Base-by-base conservation (phyloP, 495 filamentous ascomycete species). In the Penicillium canariense region DNA sequence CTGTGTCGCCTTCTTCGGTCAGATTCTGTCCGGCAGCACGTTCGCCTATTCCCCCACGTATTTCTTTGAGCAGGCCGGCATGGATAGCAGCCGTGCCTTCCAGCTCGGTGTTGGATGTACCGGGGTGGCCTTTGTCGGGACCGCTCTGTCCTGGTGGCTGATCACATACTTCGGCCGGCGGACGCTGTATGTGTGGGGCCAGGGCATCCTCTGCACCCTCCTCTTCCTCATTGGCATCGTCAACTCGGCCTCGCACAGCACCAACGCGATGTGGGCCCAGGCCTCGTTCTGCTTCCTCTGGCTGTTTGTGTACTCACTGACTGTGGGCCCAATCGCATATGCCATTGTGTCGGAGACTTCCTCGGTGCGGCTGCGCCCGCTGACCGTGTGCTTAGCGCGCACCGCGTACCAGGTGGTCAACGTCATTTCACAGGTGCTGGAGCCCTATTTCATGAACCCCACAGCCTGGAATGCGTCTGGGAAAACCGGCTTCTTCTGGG, bases 21-120 rank as follows among this genome's bases (percentile, higher is more conserved):
- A 92, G 67, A 87, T 87, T 35, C 66, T 91, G 5, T 81, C 81
- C 40, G 88, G 88, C 36, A 84, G 84, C 55, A 78, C 82, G 4
- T 89, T 92, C 63, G 84, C 80, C 35, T 85, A 86, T 54, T 86
- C 87, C 58, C 84, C 83, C 1, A 86, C 84, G 18, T 84, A 89
- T 62, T 91, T 90, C 76, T 80, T 88, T 48, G 73, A 80, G 35
- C 84, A 87, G 53, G 88, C 88, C 4, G 88, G 88, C 1, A 78
- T 90, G 14, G 51, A 64, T 28, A 58, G 67, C 5, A 59, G 67
- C 26, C 73, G 77, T 27, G 78, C 88, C 0, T 90, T 85, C 62
- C 71, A 67, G 56, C 57, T 68, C 46, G 72, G 63, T 17, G 72
- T 71, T 30, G 76, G 68, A 45, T 66, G 58, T 50, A 87, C 87